These are phyloP conservation scores for Triglochin maritima DNA, from an alignment of 106 monocot genomes.

Conservation along the genomic window DNA sequence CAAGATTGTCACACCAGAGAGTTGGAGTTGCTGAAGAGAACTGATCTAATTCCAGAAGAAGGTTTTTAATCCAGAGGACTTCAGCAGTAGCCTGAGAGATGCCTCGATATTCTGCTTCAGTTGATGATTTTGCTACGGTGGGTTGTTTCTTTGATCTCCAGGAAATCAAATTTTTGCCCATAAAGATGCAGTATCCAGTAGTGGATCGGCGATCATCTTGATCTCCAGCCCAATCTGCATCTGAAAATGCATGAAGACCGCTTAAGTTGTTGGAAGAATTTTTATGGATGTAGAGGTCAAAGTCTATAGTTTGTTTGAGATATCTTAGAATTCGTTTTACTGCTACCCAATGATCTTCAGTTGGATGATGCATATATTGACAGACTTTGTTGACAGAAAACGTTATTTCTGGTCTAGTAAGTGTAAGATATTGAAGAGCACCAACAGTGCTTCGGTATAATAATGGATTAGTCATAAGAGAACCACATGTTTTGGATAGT, in stretches of 20 bases:
- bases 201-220: neutral
- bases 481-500: neutral
- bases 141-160: slow-evolving; percentile 12
- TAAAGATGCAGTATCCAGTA: neutral
- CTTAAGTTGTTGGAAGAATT: neutral
- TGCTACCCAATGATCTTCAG: neutral
- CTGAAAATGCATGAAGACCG: neutral
- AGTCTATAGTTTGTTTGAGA: neutral
- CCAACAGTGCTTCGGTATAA: neutral
- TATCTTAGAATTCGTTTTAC: slow-evolving; percentile 1
- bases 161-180: neutral
- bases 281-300: neutral
- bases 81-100: neutral
- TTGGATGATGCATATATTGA: neutral
- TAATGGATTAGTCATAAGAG: neutral
- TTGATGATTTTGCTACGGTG: slow-evolving; percentile 2
- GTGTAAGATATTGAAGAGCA: slow-evolving; percentile 4
- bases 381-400: neutral
- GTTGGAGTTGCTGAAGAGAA: neutral
- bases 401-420: slow-evolving; percentile 5
- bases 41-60: neutral
- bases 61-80: neutral
- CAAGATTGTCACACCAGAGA: slow-evolving; percentile 4
- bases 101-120: slow-evolving; percentile 3
- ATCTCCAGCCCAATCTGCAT: slow-evolving; percentile 9